Conservation (phyloP, 176 grass and related monocot species). For the Ananas comosus region DNA sequence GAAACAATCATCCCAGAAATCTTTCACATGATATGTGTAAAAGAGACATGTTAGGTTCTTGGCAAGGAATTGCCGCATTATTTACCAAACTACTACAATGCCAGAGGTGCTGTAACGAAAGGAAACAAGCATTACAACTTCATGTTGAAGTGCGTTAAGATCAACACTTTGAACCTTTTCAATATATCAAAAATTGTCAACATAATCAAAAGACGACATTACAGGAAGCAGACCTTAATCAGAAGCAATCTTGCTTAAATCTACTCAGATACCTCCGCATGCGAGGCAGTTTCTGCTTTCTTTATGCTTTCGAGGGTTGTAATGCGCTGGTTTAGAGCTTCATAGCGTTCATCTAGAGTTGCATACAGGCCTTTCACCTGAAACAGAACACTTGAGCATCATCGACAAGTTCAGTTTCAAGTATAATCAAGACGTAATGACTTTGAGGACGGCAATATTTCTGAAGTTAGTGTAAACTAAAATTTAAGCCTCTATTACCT, state of each 20-base stretch:
- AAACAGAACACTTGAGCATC: constrained; percentile 9
- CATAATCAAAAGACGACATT: not conserved
- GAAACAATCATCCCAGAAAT: too few species aligned
- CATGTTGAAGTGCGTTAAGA: not conserved
- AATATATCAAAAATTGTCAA: not conserved
- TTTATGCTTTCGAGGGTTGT: constrained; percentile 50
- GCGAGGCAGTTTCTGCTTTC: constrained; percentile 16
- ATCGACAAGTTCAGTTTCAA: not conserved
- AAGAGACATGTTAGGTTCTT: not conserved
- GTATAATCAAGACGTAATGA: too few species aligned
- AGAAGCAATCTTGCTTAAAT: not conserved
- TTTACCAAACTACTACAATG: constrained; percentile 1
- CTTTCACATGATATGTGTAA: not conserved
- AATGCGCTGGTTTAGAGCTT: constrained; percentile 50
- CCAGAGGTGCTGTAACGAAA: not conserved
- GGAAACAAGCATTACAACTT: not conserved
- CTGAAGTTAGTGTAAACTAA: not conserved
- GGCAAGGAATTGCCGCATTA: not conserved
- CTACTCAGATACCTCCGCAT: constrained; percentile 38
- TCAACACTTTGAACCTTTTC: not conserved
- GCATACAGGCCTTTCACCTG: constrained; percentile 52
- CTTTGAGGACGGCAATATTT: too few species aligned
- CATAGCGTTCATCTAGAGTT: constrained; percentile 37
- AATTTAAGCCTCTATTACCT: not conserved
- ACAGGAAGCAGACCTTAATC: not conserved